Conservation (phyloP, 768 basidiomycete genomes). For the Sporobolomyces roseus region DNA sequence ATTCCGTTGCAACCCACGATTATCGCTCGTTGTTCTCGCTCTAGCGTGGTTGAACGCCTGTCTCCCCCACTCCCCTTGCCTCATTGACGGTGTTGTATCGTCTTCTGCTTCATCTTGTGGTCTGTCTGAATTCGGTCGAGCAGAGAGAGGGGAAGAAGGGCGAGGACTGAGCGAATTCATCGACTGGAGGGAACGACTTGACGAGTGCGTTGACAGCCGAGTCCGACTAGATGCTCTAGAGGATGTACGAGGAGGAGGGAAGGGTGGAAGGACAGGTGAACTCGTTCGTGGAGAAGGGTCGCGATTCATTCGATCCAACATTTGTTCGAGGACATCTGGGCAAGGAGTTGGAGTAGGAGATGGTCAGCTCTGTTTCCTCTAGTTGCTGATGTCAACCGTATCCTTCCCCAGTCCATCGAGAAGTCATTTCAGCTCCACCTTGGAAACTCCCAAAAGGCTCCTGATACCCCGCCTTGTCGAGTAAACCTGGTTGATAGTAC, state of each 20-base stretch:
- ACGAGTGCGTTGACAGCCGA: conserved; percentile 27
- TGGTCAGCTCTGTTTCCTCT: not conserved
- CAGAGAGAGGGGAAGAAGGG: not conserved
- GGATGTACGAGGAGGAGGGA: conserved; percentile 16
- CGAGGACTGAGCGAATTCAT: not conserved
- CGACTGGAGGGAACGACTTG: conserved; percentile 19
- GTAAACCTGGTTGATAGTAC: not conserved
- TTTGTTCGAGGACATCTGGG: conserved; percentile 30
- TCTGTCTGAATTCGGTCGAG: not conserved
- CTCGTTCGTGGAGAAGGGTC: too few relatives aligned
- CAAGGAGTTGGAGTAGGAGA: not conserved
- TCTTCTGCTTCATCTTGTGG: not conserved
- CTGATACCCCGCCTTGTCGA: not conserved
- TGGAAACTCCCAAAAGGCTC: not conserved
- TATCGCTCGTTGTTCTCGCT: conserved; percentile 16
- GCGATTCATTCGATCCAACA: conserved; percentile 25
- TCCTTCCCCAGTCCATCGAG: too few relatives aligned
- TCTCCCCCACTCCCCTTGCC: conserved; percentile 15
- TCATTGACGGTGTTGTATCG: conserved; percentile 17
- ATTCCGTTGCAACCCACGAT: not conserved
- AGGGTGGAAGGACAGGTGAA: not conserved
- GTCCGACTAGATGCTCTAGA: conserved; percentile 21
- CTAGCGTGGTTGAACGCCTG: not conserved
- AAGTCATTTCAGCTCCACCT: too few relatives aligned
- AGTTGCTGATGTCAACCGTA: too few relatives aligned